Conservation (phyloP, 1,284 basidiomycete genomes). For the Microbotryomycetes sp. region DNA sequence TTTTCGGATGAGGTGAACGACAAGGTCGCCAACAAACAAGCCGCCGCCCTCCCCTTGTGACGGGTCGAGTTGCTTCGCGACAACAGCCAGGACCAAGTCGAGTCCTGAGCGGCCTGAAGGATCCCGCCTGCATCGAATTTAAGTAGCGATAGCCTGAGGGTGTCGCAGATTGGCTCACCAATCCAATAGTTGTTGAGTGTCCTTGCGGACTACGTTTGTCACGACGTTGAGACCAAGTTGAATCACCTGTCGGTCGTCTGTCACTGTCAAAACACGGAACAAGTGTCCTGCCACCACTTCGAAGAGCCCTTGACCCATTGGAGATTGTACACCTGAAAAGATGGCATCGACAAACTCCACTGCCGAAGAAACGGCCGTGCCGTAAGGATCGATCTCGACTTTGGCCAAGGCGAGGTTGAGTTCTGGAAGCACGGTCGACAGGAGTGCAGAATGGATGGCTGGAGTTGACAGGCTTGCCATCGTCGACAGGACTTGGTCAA, state of each 20-base stretch:
- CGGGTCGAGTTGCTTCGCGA: slow-evolving; percentile 64
- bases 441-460: slow-evolving; percentile 61
- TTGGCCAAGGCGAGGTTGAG: slow-evolving; percentile 59
- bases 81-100: slow-evolving; percentile 60
- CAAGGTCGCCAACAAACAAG: slow-evolving; percentile 83
- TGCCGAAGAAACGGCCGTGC: slow-evolving; percentile 51
- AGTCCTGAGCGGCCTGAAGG: slow-evolving; percentile 62
- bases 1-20: slow-evolving; percentile 80
- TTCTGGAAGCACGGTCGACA: slow-evolving; percentile 63
- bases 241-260: slow-evolving; percentile 74
- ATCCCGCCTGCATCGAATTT: slow-evolving; percentile 45
- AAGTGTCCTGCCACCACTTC: slow-evolving; percentile 62
- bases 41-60: slow-evolving; percentile 67
- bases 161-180: slow-evolving; percentile 47
- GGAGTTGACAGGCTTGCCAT: slow-evolving; percentile 55
- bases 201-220: slow-evolving; percentile 78
- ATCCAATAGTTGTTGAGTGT: slow-evolving; percentile 64
- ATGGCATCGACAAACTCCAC: slow-evolving; percentile 71
- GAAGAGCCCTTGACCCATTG: slow-evolving; percentile 70
- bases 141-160: neutral
- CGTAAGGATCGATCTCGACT: slow-evolving; percentile 38
- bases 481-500: slow-evolving; percentile 70
- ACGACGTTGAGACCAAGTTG: slow-evolving; percentile 78
- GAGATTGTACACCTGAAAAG: slow-evolving; percentile 53
- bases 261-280: slow-evolving; percentile 57